Evolutionary conservation across 2,329 filamentous ascomycete species (phyloP).

Genomic region (Penicillium digitatum): DNA sequence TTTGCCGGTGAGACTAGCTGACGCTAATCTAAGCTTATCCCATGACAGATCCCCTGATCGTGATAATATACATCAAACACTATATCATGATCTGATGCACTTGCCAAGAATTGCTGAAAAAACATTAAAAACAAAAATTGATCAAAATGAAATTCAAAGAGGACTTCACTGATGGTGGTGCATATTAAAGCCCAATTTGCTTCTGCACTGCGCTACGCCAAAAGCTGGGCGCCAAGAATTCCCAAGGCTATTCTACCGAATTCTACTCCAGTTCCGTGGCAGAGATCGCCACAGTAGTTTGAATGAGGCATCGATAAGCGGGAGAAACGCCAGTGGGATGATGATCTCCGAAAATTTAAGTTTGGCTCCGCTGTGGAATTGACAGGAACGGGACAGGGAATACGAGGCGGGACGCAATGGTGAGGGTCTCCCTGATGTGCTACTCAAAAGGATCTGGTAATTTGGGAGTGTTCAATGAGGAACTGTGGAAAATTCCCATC

Average conservation of each 20-base stretch:
- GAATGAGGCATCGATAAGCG: background rate
- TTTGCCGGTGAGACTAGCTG: background rate
- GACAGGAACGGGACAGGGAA: background rate
- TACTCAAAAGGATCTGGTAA: background rate
- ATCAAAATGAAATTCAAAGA: background rate
- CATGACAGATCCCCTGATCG: background rate
- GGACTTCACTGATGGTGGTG: background rate
- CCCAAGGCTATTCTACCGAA: background rate
- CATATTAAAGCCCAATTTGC: background rate
- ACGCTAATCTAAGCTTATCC: background rate
- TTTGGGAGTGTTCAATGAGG: background rate
- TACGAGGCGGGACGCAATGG: background rate
- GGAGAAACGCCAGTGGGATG: background rate
- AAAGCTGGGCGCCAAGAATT: background rate
- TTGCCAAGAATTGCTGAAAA: background rate
- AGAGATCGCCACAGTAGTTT: background rate
- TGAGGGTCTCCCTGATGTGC: background rate
- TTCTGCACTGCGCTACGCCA: background rate
- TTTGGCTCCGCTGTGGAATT: background rate
- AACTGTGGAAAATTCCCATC: background rate
- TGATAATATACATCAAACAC: background rate
- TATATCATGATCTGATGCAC: background rate
- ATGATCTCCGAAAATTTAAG: background rate
- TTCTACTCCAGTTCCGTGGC: background rate
- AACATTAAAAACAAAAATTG: too few relatives aligned